Evolutionary conservation across 768 basidiomycete species (phyloP), one percentile per base, ranked within the genome.

Genomic region (Paxillus involutus): DNA sequence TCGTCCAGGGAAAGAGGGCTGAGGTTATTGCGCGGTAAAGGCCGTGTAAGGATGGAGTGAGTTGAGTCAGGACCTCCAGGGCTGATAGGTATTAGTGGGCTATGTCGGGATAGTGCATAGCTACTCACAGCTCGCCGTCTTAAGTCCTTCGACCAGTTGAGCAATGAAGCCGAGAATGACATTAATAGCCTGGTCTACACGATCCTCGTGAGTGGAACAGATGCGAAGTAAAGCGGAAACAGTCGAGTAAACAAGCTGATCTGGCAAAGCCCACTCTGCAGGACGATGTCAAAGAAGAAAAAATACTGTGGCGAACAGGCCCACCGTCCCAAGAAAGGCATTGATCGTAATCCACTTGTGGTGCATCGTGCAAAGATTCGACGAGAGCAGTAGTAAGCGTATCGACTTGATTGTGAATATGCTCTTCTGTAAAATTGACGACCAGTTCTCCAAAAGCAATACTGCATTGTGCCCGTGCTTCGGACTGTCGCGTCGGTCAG

Each of bases 201-300:
- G 77, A 47, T 79, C 70, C 0, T 73, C 67, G 69, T 86, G 76
- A 16, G 73, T 66, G 42, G 77, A 80, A 19, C 88, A 83, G 19
- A 92, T 73, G 48, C 82, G 77, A 43, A 95, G 75, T 8, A 93
- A 73, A 11, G 91, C 88, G 4, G 87, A 88, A 21, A 91, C 80
- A 4, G 86, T 91, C 1, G 88, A 85, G 63, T 79, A 89, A 1
- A 90, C 86, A 39, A 95, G 80, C 63, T 93, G 89, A 69, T 95
- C 90, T 36, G 93, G 86, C 32, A 91, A 77, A 3, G 91, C 81
- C 91, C 91, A 94, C 59, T 91, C 92, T 94, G 42, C n/a, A 36
- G 29, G 16, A 29, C 12, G 17, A 47, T n/a, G 19, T 57, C 14
- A 62, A 47, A 44, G 37, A 19, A 29, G 6, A 36, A 40, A 5